Base-by-base conservation (phyloP, 352 stramenopile genomes). In the Pythium sukuiense region DNA sequence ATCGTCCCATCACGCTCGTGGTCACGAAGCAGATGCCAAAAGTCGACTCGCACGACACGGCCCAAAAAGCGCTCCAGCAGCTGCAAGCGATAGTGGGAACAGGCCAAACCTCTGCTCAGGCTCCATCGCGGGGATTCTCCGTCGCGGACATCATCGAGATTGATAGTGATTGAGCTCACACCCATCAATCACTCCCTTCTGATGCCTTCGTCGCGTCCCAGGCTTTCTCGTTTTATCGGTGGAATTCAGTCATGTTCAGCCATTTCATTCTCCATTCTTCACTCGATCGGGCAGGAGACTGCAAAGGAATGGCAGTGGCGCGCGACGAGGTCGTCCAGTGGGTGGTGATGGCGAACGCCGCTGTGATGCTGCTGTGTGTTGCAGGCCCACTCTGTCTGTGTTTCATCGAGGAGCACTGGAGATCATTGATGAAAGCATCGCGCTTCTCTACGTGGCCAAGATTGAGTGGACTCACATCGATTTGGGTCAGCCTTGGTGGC, bases 1-100 rank as follows among this genome's bases (percentile, higher is more conserved):
- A 69, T 48, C 55, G 62, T 20, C 62, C 54, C 14, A 61, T 29
- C 20, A 69, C 62, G 24, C 24, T 69, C 0, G 62, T 69, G 12
- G 59, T 69, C n/a, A 69, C 62, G 27, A 69, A 63, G 45, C 45
- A 59, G 12, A 18, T 69, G 14, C 55, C 46, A 0, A 32, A 11
- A 13, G 62, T 69, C 7, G 45, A 59, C 27, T 39, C 63, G 55
- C 62, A 69, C 55, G 62, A 63, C 46, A 35, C 55, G 11, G 62
- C 54, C 1, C 54, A 60, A 0, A 24, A 59, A 14, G 54, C 20
- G 26, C 41, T 69, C 14, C 62, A 27, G 24, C 30, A 50, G 27
- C 62, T 69, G 27, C 24, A 50, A 6, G 33, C 26, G 16, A 59
- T 54, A 16, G 20, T 56, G 18, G 43, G 43, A 30, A 50, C 43